Percentiles rank a stretch among this genome's conserved stretches.
phyloP scores from a whole-genome alignment of 1,284 basidiomycete genomes.

The Pseudozyma tsukubaensis region DNA sequence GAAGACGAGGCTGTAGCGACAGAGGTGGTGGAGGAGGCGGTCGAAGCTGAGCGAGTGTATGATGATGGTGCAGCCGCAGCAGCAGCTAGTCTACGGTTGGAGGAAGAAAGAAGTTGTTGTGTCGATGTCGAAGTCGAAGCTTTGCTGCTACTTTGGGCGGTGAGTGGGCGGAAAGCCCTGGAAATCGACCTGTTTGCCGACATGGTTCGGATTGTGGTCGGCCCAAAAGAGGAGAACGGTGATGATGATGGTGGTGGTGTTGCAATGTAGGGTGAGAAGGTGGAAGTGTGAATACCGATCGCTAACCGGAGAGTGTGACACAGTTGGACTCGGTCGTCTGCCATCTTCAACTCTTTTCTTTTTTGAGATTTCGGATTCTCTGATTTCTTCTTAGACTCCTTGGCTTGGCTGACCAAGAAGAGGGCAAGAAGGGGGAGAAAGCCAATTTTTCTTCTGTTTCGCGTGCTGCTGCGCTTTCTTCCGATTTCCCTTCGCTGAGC shows the following conservation, averaged over 20 bases:
- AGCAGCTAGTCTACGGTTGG: constrained; percentile 9
- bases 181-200: constrained; percentile 26
- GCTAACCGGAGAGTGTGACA: not conserved
- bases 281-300: too few species aligned
- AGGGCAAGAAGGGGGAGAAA: not conserved
- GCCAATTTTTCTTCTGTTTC: too few species aligned
- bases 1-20: constrained; percentile 9
- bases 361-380: too few species aligned
- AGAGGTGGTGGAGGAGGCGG: constrained; percentile 11
- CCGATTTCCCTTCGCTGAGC: not conserved
- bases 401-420: not conserved
- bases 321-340: constrained; percentile 25
- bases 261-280: too few species aligned
- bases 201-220: constrained; percentile 8
- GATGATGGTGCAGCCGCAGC: not conserved
- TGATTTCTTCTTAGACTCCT: constrained; percentile 13
- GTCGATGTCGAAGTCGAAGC: constrained; percentile 29
- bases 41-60: constrained; percentile 28
- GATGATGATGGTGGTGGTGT: constrained; percentile 5
- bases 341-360: constrained; percentile 12
- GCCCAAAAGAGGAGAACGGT: not conserved
- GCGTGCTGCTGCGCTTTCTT: constrained; percentile 4
- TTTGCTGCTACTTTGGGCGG: constrained; percentile 10
- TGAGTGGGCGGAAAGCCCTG: constrained; percentile 9
- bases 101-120: constrained; percentile 18